These are phyloP conservation scores for Alternaria burnsii DNA, from an alignment of 2,329 filamentous ascomycete species.

Conservation along the genomic window DNA sequence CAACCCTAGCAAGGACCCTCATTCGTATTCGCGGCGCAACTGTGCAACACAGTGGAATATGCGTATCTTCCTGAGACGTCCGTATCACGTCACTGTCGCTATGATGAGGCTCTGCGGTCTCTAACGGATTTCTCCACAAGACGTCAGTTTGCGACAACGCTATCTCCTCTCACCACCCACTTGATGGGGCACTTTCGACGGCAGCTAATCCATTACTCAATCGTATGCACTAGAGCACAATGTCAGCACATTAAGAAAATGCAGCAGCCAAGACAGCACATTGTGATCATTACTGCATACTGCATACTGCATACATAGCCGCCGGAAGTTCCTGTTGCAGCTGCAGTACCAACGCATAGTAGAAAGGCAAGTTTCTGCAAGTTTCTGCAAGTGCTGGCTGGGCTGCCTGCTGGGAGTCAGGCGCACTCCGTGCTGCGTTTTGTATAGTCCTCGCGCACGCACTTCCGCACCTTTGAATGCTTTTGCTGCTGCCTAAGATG, in stretches of 20 bases:
- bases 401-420: conserved; percentile 7
- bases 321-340: conserved; percentile 24
- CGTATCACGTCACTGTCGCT: conserved; percentile 3
- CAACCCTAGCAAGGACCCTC: not conserved
- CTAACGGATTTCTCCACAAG: conserved; percentile 1
- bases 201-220: conserved; percentile 6
- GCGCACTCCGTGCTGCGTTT: conserved; percentile 9
- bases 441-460: conserved; percentile 6
- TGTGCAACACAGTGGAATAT: not conserved
- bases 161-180: not conserved
- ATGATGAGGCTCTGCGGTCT: conserved; percentile 14
- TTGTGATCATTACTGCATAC: conserved; percentile 35
- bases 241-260: conserved; percentile 10
- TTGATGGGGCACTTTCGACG: not conserved
- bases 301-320: conserved; percentile 38
- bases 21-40: not conserved
- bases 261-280: conserved; percentile 27
- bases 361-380: conserved; percentile 18
- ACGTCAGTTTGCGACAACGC: conserved; percentile 1
- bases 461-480: conserved; percentile 3
- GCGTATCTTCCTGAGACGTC: not conserved
- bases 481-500: conserved; percentile 15
- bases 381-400: conserved; percentile 28
- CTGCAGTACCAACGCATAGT: conserved; percentile 25
- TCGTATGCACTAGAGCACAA: conserved; percentile 8